Evolutionary conservation across 2,329 filamentous ascomycete genomes (phyloP).

Genomic region (Xylariales sp.): DNA sequence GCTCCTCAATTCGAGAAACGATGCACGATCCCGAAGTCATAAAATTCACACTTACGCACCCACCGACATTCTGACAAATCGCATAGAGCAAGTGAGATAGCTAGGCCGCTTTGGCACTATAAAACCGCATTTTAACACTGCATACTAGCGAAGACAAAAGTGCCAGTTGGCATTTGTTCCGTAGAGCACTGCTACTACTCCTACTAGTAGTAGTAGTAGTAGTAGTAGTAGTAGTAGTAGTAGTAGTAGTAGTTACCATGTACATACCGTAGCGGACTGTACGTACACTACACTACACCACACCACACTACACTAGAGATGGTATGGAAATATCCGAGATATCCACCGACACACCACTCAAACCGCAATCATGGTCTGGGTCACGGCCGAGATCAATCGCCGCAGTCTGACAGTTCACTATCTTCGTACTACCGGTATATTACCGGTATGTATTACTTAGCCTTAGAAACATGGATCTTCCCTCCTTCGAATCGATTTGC

Average conservation of each 20-base stretch:
- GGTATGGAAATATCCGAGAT: conserved; percentile 31
- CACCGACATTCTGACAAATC: conserved; percentile 35
- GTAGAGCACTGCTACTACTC: not conserved
- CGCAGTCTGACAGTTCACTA: conserved; percentile 10
- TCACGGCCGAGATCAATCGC: conserved; percentile 22
- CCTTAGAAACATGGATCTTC: conserved; percentile 27
- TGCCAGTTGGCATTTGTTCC: conserved; percentile 21
- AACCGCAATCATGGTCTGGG: conserved; percentile 32
- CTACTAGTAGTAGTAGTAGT: too few relatives aligned
- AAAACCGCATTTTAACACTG: conserved; percentile 24
- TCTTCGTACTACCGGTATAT: not conserved
- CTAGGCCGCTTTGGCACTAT: conserved; percentile 27
- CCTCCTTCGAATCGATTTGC: conserved; percentile 14
- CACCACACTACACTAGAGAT: conserved; percentile 3
- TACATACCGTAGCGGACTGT: not conserved
- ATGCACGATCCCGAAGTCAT: conserved; percentile 29
- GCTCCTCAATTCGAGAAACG: conserved; percentile 21
- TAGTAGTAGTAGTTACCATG: not conserved
- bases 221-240: not conserved
- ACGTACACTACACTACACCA: not conserved
- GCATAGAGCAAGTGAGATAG: conserved; percentile 21
- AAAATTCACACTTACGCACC: conserved; percentile 23
- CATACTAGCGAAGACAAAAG: conserved; percentile 29
- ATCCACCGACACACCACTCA: conserved; percentile 32
- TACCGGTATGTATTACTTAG: conserved; percentile 1